Evolutionary conservation across 2,329 filamentous ascomycete genomes (phyloP).

Genomic region (Penicillium sp.): DNA sequence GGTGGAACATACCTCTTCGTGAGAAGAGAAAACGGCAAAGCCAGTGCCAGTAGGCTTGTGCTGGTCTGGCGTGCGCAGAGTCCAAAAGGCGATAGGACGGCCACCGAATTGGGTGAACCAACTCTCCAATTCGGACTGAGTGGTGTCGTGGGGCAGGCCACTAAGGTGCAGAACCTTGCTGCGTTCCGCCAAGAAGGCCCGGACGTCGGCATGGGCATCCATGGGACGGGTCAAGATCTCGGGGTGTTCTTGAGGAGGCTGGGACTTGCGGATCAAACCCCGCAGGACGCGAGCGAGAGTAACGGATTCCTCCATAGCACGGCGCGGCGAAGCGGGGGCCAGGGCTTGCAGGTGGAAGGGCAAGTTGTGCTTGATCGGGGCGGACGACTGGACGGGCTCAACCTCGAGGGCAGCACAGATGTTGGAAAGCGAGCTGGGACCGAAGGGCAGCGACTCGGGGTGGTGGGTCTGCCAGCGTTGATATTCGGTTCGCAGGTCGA

Average conservation of each 20-base stretch:
- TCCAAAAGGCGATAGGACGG: conserved; percentile 98
- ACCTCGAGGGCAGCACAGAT: conserved; percentile 98
- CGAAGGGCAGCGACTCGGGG: conserved; percentile 94
- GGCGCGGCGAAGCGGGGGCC: conserved; percentile 89
- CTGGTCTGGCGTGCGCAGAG: conserved; percentile 92
- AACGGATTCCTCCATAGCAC: conserved; percentile 96
- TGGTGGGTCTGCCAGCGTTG: conserved; percentile 98
- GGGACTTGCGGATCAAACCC: conserved; percentile 92
- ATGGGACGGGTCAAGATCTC: conserved; percentile 94
- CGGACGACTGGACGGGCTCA: conserved; percentile 94
- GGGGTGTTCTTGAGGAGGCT: conserved; percentile 88
- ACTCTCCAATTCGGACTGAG: conserved; percentile 96
- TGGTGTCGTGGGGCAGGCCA: conserved; percentile 94
- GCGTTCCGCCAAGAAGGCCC: conserved; percentile 91
- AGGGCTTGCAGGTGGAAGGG: conserved; percentile 97
- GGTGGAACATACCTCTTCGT: conserved; percentile 80
- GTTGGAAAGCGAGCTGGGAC: conserved; percentile 91
- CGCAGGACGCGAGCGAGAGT: conserved; percentile 90
- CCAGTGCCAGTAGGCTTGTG: conserved; percentile 99
- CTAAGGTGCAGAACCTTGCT: conserved; percentile 99
- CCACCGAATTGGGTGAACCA: conserved; percentile 99
- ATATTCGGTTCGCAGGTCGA: conserved; percentile 95
- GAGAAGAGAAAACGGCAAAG: conserved; percentile 97
- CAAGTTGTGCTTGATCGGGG: conserved; percentile 97
- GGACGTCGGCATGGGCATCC: conserved; percentile 94